Conservation (phyloP, 805 yeast species). For the Starmerella potacharoeniae region DNA sequence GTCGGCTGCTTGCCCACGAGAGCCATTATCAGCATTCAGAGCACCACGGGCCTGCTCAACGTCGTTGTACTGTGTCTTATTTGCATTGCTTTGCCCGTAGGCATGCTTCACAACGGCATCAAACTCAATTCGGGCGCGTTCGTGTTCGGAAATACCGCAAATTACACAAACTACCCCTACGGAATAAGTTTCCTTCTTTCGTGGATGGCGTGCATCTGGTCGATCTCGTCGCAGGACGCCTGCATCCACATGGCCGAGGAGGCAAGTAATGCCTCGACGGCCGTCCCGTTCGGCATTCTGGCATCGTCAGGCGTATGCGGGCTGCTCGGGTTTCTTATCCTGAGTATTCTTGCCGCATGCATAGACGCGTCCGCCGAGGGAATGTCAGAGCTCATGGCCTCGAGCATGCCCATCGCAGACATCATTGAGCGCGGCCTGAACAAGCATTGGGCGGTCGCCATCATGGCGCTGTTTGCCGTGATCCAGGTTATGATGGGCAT, state of each 20-base stretch:
- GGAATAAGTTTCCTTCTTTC: slow-evolving; percentile 47
- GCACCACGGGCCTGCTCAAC: slow-evolving; percentile 46
- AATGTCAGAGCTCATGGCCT: slow-evolving; percentile 30
- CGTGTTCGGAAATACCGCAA: slow-evolving; percentile 45
- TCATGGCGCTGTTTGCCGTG: slow-evolving; percentile 45
- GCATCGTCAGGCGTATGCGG: slow-evolving; percentile 48
- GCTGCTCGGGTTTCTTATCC: slow-evolving; percentile 45
- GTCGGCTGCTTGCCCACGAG: slow-evolving; percentile 48
- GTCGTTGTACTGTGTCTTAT: slow-evolving; percentile 42
- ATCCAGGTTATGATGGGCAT: slow-evolving; percentile 60
- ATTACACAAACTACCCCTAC: slow-evolving; percentile 43
- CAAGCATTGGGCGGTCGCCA: slow-evolving; percentile 50
- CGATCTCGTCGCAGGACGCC: slow-evolving; percentile 62
- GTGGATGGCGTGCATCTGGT: slow-evolving; percentile 63
- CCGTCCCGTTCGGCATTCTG: slow-evolving; percentile 55
- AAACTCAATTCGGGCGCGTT: slow-evolving; percentile 39
- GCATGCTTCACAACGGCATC: slow-evolving; percentile 26
- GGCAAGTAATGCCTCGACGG: slow-evolving; percentile 47
- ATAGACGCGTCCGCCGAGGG: slow-evolving; percentile 33
- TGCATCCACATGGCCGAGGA: slow-evolving; percentile 66
- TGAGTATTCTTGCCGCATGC: slow-evolving; percentile 35
- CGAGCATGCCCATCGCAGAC: slow-evolving; percentile 55
- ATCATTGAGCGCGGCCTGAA: slow-evolving; percentile 52
- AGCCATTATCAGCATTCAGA: slow-evolving; percentile 47
- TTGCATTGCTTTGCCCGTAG: slow-evolving; percentile 55